Evolutionary conservation across 352 stramenopile genomes (phyloP).

Genomic region (Blastocystis sp.): DNA sequence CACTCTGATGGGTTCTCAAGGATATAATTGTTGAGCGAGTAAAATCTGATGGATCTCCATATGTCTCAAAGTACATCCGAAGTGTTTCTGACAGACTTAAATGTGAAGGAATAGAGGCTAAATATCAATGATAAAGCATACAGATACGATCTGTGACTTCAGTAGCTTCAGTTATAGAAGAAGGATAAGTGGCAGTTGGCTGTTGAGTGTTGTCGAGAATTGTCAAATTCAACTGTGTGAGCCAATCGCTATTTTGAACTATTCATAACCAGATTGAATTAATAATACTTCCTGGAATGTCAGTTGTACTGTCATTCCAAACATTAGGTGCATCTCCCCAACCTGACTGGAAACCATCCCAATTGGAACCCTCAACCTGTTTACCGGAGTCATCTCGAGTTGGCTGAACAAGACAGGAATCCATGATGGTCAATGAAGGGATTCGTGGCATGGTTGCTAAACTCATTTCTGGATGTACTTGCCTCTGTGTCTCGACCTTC

Average conservation of each 20-base stretch:
- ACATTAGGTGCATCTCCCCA: neutral
- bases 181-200: neutral
- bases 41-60: conserved; percentile 39
- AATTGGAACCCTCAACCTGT: neutral
- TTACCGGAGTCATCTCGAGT: neutral
- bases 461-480: neutral
- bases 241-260: conserved; percentile 57
- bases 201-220: conserved; percentile 4
- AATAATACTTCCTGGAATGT: conserved; percentile 29
- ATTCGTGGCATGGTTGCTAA: neutral
- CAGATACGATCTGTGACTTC: neutral
- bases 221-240: conserved; percentile 42
- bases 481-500: neutral
- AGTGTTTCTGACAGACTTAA: neutral
- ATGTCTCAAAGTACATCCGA: conserved; percentile 35
- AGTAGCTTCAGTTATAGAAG: neutral
- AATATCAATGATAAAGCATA: neutral
- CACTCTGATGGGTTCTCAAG: too few species aligned
- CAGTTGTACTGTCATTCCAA: neutral
- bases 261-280: neutral
- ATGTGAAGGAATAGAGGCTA: neutral
- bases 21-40: conserved; percentile 6
- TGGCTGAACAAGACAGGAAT: neutral
- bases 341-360: neutral
- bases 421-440: neutral